Base-by-base conservation (phyloP, 228 moss, liverwort and hornwort genomes). In the Sphagnum fallax region DNA sequence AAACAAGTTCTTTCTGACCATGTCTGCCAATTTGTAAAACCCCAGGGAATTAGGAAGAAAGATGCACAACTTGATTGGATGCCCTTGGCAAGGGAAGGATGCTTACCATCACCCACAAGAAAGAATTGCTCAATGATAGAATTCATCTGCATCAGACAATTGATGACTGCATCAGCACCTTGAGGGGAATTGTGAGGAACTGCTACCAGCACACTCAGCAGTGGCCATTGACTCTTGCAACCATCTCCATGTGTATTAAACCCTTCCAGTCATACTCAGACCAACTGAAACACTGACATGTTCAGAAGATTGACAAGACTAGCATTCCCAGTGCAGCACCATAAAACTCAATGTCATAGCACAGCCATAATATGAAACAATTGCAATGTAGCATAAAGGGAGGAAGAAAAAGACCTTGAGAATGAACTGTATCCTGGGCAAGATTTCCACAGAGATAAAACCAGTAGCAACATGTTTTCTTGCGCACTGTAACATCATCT, bases 381-480 rank as follows among this genome's bases (percentile, higher is more conserved):
- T 32, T 2, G 32, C 32, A 32, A 32, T 32, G 8, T 8, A 55
- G 8, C 12, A 12, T 12, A 52, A 11, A 32, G 10, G 1, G 15
- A 16, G 62, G 67, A 64, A 77, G 32, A 69, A 69, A 67, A 48
- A 47, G 67, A 92, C 96, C 90, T 98, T 94, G n/a, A 98, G 90
- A 70, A 98, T 82, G 70, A 83, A 98, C 60, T 94, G 94, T 66
- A 98, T 86, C 67, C 98, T 90, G 53, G 98, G 98, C 64, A 98
- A 73, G 67, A 92, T 67, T 69, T 92, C 94, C 94, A 94, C 92
- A 68, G 94, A 87, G 73, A 98, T 85, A 52, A 98, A 85, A 70
- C 94, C 98, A 75, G 92, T 94, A 69, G 92, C 92, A 70, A 89
- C 90, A 67, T 98, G 94, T 82, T 90, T 94, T 72, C 89, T 91